These are phyloP conservation scores for Hansfordia pulvinata DNA, from an alignment of 2,329 filamentous ascomycete species.

Conservation along the genomic window DNA sequence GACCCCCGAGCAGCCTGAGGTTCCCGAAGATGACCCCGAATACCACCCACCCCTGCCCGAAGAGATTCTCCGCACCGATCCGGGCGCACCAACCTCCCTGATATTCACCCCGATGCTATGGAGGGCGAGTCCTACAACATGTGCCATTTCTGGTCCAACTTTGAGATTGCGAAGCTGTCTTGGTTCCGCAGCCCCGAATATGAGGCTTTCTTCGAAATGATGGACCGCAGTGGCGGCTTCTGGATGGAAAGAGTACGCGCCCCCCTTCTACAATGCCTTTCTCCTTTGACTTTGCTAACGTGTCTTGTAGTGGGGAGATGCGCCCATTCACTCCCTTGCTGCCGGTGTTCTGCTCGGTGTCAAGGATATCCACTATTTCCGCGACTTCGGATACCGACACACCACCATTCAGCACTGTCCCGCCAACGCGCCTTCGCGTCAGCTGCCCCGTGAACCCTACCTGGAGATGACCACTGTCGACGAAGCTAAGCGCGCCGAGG, in stretches of 20 bases:
- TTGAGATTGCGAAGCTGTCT: slow-evolving; percentile 87
- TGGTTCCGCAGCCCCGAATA: slow-evolving; percentile 98
- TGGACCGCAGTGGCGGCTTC: slow-evolving; percentile 95
- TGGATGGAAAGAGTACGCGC: slow-evolving; percentile 86
- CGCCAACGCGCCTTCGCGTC: slow-evolving; percentile 80
- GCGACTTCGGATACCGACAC: slow-evolving; percentile 94
- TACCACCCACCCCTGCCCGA: slow-evolving; percentile 60
- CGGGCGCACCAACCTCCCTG: slow-evolving; percentile 57
- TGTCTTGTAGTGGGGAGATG: slow-evolving; percentile 79
- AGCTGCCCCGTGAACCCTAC: slow-evolving; percentile 67
- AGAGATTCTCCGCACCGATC: slow-evolving; percentile 66
- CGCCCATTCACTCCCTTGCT: slow-evolving; percentile 93
- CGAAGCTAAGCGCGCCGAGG: slow-evolving; percentile 73
- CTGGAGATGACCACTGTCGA: slow-evolving; percentile 71
- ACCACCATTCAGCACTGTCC: slow-evolving; percentile 98
- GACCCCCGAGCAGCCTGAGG: slow-evolving; percentile 35
- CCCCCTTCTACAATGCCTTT: not conserved
- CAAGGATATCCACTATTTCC: slow-evolving; percentile 93
- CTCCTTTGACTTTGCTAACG: slow-evolving; percentile 18
- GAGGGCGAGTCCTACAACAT: slow-evolving; percentile 98
- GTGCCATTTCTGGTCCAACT: slow-evolving; percentile 99
- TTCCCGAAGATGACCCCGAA: slow-evolving; percentile 48
- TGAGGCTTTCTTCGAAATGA: slow-evolving; percentile 96
- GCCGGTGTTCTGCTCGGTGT: slow-evolving; percentile 75
- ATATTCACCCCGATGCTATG: slow-evolving; percentile 87